Conservation (phyloP, 306 rosid species). For the Ammopiptanthus mongolicus region DNA sequence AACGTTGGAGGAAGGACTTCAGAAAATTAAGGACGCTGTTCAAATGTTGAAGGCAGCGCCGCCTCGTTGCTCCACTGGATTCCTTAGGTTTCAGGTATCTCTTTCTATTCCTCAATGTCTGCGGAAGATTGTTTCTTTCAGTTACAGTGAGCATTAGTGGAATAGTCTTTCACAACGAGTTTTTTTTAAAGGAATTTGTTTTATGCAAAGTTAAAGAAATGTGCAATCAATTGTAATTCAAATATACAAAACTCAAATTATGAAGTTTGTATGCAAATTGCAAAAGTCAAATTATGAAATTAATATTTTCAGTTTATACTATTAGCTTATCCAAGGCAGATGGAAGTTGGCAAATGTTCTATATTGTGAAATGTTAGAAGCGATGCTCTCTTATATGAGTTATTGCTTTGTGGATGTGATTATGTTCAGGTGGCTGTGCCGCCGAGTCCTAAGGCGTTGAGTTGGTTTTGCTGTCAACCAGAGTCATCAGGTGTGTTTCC, state of each 20-base stretch:
- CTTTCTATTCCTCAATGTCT: not conserved
- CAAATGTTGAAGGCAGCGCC: slow-evolving; percentile 47
- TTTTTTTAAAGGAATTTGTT: not conserved
- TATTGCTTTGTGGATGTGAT: slow-evolving; percentile 12
- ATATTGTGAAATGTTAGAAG: not conserved
- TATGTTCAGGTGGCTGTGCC: slow-evolving; percentile 73
- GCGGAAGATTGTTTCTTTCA: too few species aligned
- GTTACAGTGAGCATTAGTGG: not conserved
- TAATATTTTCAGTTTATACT: not conserved
- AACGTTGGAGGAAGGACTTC: slow-evolving; percentile 68
- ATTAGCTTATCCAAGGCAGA: not conserved
- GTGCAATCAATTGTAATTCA: not conserved
- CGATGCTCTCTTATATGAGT: not conserved
- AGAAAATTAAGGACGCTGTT: slow-evolving; percentile 56
- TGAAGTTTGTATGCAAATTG: not conserved
- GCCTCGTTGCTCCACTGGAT: slow-evolving; percentile 49
- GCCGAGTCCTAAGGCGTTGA: slow-evolving; percentile 75
- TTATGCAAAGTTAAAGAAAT: not conserved
- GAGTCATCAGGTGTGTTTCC: slow-evolving; percentile 64
- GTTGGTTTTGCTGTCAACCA: slow-evolving; percentile 79
- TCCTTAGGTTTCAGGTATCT: slow-evolving; percentile 73
- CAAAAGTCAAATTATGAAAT: not conserved
- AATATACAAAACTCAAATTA: not conserved
- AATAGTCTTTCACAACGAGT: not conserved
- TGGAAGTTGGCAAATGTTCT: not conserved